Conservation (phyloP, 2,329 filamentous ascomycete species). For the Chaetomiaceae sp. region DNA sequence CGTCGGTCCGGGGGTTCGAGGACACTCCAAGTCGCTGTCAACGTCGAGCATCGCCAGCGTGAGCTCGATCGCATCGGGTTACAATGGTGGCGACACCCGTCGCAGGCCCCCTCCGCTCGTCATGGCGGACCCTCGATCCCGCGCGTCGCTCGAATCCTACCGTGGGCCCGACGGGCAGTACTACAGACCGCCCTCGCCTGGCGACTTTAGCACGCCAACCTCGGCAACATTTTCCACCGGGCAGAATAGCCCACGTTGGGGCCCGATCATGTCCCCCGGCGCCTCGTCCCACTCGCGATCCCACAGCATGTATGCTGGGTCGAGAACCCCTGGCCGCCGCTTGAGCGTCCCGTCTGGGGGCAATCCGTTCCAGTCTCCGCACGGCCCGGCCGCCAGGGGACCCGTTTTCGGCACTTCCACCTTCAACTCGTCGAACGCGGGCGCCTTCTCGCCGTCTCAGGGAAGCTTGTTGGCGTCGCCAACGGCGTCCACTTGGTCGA, state of each 20-base stretch:
- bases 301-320: constrained; percentile 66
- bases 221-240: constrained; percentile 76
- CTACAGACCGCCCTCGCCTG: constrained; percentile 63
- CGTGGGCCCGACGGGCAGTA: constrained; percentile 61
- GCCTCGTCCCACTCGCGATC: constrained; percentile 62
- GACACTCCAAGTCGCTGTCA: constrained; percentile 81
- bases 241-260: constrained; percentile 72
- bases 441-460: constrained; percentile 51
- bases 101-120: constrained; percentile 76
- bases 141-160: constrained; percentile 64
- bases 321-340: constrained; percentile 64
- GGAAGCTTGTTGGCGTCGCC: constrained; percentile 61
- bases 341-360: constrained; percentile 75
- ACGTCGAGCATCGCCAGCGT: constrained; percentile 77
- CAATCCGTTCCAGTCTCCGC: constrained; percentile 68
- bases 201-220: constrained; percentile 75
- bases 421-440: constrained; percentile 50
- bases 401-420: constrained; percentile 50
- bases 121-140: constrained; percentile 68
- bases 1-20: constrained; percentile 63
- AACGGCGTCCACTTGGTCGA: constrained; percentile 54
- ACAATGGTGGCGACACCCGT: constrained; percentile 62
- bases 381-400: constrained; percentile 51
- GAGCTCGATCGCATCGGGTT: constrained; percentile 61
- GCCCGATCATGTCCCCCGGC: constrained; percentile 68